A percentile compares a stretch with the other conserved stretches of the same genome.
Evolutionary conservation across 768 basidiomycete genomes (phyloP).

Genomic region (Calocera viscosa): DNA sequence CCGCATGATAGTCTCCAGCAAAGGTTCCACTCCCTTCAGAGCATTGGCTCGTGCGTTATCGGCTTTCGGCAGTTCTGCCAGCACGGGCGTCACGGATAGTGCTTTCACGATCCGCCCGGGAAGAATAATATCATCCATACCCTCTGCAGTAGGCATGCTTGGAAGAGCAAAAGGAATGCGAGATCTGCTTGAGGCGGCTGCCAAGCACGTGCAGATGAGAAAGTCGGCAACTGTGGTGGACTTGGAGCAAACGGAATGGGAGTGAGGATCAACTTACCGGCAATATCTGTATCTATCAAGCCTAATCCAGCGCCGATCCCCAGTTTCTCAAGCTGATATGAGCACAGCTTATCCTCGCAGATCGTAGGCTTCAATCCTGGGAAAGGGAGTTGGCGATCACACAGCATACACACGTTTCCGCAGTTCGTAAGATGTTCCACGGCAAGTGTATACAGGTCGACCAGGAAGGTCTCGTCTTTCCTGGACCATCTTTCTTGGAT

Average conservation of each 20-base stretch:
- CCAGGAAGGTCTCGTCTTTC: not conserved
- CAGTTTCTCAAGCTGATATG: conserved; percentile 2
- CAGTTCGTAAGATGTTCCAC: not conserved
- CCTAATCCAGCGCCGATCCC: not conserved
- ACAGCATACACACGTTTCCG: conserved; percentile 1
- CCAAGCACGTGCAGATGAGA: not conserved
- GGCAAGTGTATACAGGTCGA: not conserved
- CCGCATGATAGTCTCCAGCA: not conserved
- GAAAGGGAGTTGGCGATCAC: not conserved
- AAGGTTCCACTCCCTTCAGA: not conserved
- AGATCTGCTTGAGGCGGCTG: not conserved
- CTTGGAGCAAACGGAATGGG: not conserved
- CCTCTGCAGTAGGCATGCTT: not conserved
- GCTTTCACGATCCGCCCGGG: not conserved
- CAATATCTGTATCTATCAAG: not conserved
- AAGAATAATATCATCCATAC: not conserved
- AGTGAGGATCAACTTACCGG: not conserved
- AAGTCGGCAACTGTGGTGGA: not conserved
- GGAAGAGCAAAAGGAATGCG: not conserved
- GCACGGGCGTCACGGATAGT: not conserved
- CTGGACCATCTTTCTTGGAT: not conserved
- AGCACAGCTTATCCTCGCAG: not conserved
- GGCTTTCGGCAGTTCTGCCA: not conserved
- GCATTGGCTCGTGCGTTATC: not conserved
- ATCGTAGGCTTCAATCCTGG: not conserved